Percentiles rank a stretch among this genome's conserved stretches.
Conservation (phyloP, 1,139 yeast species). For the Casaregolazyma lundiana region DNA sequence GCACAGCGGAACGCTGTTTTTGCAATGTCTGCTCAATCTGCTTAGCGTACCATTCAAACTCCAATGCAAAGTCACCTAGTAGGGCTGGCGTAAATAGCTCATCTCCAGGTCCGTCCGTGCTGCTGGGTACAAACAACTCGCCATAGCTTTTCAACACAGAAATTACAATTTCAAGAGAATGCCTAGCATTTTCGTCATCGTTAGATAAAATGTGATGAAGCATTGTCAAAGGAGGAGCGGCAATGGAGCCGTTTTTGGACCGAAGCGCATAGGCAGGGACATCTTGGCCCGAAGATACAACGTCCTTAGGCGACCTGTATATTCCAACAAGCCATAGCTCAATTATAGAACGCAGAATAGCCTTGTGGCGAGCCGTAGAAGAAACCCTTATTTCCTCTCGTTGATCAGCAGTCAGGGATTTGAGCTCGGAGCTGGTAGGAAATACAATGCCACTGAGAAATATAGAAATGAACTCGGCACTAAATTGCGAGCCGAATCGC, state of each 20-base stretch:
- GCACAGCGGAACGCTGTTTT: constrained; percentile 36
- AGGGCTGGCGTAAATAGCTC: constrained; percentile 1
- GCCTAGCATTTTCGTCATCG: constrained; percentile 35
- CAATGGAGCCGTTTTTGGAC: constrained; percentile 18
- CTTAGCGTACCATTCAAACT: constrained; percentile 44
- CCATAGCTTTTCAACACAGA: constrained; percentile 51
- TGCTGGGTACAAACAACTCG: constrained; percentile 8
- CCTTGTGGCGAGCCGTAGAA: constrained; percentile 40
- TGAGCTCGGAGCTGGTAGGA: constrained; percentile 36
- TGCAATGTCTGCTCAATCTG: constrained; percentile 41
- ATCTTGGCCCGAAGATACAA: constrained; percentile 25
- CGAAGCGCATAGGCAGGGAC: constrained; percentile 41
- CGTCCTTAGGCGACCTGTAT: constrained; percentile 22
- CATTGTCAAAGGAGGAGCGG: constrained; percentile 45
- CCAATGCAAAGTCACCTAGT: constrained; percentile 1
- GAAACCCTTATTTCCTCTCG: constrained; percentile 29
- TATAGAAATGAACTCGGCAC: constrained; percentile 47
- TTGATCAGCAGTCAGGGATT: constrained; percentile 40
- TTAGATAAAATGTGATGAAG: constrained; percentile 52
- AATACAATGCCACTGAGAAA: constrained; percentile 45
- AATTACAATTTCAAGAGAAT: constrained; percentile 47
- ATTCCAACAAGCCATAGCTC: constrained; percentile 63
- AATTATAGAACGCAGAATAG: constrained; percentile 49
- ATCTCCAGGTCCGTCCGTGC: not conserved
- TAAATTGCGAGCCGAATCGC: constrained; percentile 54